Evolutionary conservation across 768 basidiomycete genomes (phyloP).

Genomic region (Psilocybe tampanensis): DNA sequence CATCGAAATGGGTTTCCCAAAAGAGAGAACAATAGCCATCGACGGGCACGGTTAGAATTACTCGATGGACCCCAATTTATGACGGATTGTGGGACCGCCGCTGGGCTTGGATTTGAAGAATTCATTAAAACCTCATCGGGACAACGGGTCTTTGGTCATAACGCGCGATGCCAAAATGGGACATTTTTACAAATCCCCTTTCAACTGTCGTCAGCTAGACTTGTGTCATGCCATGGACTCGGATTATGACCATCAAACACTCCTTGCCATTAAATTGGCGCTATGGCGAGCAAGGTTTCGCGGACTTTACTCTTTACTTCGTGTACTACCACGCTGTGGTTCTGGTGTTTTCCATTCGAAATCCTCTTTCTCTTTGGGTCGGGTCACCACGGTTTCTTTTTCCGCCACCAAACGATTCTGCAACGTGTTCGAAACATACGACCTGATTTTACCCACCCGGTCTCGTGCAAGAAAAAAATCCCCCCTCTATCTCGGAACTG

Average conservation of each 20-base stretch:
- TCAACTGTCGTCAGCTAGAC: background rate
- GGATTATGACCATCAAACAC: background rate
- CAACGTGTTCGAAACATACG: conserved; percentile 10
- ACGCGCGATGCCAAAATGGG: background rate
- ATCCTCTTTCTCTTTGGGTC: background rate
- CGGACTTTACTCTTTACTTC: background rate
- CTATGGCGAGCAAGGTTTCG: background rate
- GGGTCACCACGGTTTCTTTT: background rate
- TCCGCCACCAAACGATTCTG: background rate
- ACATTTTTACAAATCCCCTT: conserved; percentile 3
- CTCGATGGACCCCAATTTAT: background rate
- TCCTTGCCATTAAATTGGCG: background rate
- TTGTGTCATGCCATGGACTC: conserved; percentile 1
- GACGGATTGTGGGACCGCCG: background rate
- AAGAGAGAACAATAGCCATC: conserved; percentile 16
- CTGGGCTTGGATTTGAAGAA: conserved; percentile 1
- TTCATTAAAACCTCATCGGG: conserved; percentile 1
- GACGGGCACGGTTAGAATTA: background rate
- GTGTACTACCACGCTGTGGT: background rate
- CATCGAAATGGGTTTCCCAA: conserved; percentile 11
- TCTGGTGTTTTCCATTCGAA: background rate
- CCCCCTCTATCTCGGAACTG: conserved; percentile 1
- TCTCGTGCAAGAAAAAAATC: background rate
- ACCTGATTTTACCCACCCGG: background rate
- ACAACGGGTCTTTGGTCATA: conserved; percentile 8